A percentile compares a stretch with the other conserved stretches of the same genome.
Conservation (phyloP, 257 asterid species). For the Ehretia macrophylla region DNA sequence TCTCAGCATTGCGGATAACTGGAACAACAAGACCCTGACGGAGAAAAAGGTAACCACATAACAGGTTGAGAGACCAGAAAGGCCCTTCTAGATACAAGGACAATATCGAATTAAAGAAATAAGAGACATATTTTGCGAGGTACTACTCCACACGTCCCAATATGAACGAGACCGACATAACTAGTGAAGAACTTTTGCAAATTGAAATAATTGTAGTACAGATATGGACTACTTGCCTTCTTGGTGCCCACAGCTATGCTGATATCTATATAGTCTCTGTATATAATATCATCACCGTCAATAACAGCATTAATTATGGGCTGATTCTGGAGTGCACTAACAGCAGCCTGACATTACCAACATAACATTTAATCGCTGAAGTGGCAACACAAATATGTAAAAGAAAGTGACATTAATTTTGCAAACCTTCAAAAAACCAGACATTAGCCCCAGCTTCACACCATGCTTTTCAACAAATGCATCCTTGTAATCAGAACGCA, state of each 20-base stretch:
- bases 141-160: too few relatives aligned
- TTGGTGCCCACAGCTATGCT: slow-evolving; percentile 99
- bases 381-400: background rate
- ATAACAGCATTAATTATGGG: slow-evolving; percentile 95
- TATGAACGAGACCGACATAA: too few relatives aligned
- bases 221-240: slow-evolving; percentile 48
- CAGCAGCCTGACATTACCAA: slow-evolving; percentile 71
- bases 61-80: background rate
- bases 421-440: slow-evolving; percentile 86
- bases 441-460: slow-evolving; percentile 92
- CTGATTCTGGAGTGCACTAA: slow-evolving; percentile 88
- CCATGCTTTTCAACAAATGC: slow-evolving; percentile 94
- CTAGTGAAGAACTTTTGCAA: background rate
- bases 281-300: slow-evolving; percentile 95
- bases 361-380: background rate
- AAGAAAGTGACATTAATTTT: background rate
- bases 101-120: background rate
- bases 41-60: slow-evolving; percentile 13
- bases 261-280: slow-evolving; percentile 87
- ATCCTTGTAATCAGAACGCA: slow-evolving; percentile 94
- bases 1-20: slow-evolving; percentile 82
- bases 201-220: background rate
- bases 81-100: background rate
- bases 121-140: background rate
- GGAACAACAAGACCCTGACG: slow-evolving; percentile 96